Evolutionary conservation across 2,329 filamentous ascomycete genomes (phyloP).

Genomic region (Sordariomycetes sp.): DNA sequence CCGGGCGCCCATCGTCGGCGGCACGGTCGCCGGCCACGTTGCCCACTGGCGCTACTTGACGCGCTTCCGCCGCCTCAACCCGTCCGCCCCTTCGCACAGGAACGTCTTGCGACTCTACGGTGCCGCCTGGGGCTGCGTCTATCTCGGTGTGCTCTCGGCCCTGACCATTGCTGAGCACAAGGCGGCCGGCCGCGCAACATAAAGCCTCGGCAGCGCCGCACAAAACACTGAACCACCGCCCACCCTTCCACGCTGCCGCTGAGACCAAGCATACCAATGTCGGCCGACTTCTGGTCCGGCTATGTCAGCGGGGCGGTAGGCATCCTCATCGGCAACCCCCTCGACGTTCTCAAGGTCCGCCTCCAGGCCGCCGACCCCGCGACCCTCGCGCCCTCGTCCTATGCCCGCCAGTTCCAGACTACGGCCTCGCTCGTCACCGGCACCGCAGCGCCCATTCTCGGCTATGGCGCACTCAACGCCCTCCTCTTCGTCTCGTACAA

Average conservation of each 20-base stretch:
- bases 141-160: slow-evolving; percentile 4
- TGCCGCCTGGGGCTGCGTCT: slow-evolving; percentile 4
- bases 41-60: slow-evolving; percentile 10
- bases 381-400: slow-evolving; percentile 11
- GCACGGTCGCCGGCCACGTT: slow-evolving; percentile 7
- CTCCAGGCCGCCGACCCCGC: slow-evolving; percentile 49
- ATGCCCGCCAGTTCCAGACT: slow-evolving; percentile 20
- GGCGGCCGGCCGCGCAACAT: neutral
- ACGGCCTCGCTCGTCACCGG: slow-evolving; percentile 43
- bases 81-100: slow-evolving; percentile 5
- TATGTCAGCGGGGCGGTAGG: slow-evolving; percentile 79
- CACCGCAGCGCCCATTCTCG: slow-evolving; percentile 73
- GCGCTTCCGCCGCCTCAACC: slow-evolving; percentile 7
- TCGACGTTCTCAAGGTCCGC: slow-evolving; percentile 55
- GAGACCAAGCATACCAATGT: slow-evolving; percentile 40
- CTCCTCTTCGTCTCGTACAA: slow-evolving; percentile 88
- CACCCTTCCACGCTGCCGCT: neutral
- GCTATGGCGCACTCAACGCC: slow-evolving; percentile 85
- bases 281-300: slow-evolving; percentile 87
- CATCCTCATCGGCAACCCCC: slow-evolving; percentile 80
- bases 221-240: neutral
- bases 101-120: slow-evolving; percentile 3
- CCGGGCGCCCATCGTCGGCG: slow-evolving; percentile 8
- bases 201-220: neutral
- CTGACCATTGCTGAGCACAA: slow-evolving; percentile 1